These are phyloP conservation scores for Phoenix roebelenii DNA, from an alignment of 176 grass and related monocot species.

Conservation along the genomic window DNA sequence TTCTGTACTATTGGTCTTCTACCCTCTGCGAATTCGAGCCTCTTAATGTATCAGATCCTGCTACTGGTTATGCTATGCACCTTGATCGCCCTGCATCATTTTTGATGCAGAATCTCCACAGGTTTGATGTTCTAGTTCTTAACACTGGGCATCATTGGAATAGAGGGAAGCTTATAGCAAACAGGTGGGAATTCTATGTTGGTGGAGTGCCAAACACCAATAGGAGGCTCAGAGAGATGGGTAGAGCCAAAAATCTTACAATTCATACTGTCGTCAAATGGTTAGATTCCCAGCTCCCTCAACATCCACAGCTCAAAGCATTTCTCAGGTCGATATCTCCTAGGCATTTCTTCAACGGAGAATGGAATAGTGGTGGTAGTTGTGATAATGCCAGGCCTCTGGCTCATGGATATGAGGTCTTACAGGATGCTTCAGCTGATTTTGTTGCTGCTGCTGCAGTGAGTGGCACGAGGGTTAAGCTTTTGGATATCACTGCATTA, in stretches of 20 bases:
- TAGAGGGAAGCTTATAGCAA: constrained; percentile 67
- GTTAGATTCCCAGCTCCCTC: constrained; percentile 59
- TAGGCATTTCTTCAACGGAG: constrained; percentile 77
- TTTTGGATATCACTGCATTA: constrained; percentile 70
- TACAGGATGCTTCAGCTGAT: constrained; percentile 46
- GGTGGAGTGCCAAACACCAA: constrained; percentile 47
- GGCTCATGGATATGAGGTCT: constrained; percentile 50
- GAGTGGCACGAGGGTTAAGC: constrained; percentile 48
- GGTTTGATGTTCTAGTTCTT: constrained; percentile 63
- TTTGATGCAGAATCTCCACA: constrained; percentile 55
- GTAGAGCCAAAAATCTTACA: constrained; percentile 81
- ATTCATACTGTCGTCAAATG: constrained; percentile 60
- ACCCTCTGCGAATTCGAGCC: constrained; percentile 78
- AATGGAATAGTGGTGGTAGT: constrained; percentile 64
- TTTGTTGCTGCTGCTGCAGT: constrained; percentile 42
- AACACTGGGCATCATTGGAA: constrained; percentile 97
- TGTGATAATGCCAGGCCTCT: constrained; percentile 68
- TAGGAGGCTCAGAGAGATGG: constrained; percentile 49
- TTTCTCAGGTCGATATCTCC: constrained; percentile 75
- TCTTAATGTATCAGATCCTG: constrained; percentile 39
- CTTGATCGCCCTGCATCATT: constrained; percentile 63
- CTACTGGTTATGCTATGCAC: constrained; percentile 81
- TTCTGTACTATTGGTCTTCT: constrained; percentile 80
- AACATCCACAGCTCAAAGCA: constrained; percentile 43
- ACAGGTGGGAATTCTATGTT: constrained; percentile 81